These are phyloP conservation scores for Nigrospora oryzae DNA, from an alignment of 2,329 filamentous ascomycete genomes.

Conservation along the genomic window DNA sequence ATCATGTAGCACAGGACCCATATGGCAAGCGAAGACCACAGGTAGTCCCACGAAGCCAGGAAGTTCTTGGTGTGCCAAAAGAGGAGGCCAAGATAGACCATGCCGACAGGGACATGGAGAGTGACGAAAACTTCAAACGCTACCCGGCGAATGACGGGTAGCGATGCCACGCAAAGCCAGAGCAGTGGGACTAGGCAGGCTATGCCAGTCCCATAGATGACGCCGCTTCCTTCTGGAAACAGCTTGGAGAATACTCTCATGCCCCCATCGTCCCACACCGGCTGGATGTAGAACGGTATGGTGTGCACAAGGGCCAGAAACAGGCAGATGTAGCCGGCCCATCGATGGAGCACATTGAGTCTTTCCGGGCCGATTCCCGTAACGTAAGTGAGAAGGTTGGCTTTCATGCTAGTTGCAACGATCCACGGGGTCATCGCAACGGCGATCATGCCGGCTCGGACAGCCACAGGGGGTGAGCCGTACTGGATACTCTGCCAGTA, in stretches of 20 bases:
- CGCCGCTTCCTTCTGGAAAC: constrained; percentile 54
- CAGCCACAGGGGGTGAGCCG: constrained; percentile 80
- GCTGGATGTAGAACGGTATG: constrained; percentile 82
- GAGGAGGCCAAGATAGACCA: constrained; percentile 72
- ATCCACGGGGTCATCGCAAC: constrained; percentile 93
- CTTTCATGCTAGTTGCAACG: constrained; percentile 80
- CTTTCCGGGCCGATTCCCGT: constrained; percentile 90
- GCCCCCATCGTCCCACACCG: constrained; percentile 74
- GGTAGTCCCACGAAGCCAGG: constrained; percentile 80
- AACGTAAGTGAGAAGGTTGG: constrained; percentile 73
- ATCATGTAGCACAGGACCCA: constrained; percentile 67
- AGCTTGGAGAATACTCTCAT: constrained; percentile 61
- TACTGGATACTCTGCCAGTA: constrained; percentile 83
- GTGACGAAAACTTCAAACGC: constrained; percentile 83
- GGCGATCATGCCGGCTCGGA: constrained; percentile 84
- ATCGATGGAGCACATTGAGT: constrained; percentile 87
- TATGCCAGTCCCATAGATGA: constrained; percentile 79
- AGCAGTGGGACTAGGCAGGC: constrained; percentile 73
- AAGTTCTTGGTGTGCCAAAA: constrained; percentile 98
- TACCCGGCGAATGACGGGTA: constrained; percentile 66
- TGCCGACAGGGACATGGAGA: constrained; percentile 73
- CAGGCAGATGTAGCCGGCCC: constrained; percentile 80
- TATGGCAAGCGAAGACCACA: constrained; percentile 72
- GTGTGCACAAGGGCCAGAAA: constrained; percentile 78
- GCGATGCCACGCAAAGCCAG: constrained; percentile 78